Evolutionary conservation across 75 land plant species (phyloP).

Genomic region (Pinus taeda): DNA sequence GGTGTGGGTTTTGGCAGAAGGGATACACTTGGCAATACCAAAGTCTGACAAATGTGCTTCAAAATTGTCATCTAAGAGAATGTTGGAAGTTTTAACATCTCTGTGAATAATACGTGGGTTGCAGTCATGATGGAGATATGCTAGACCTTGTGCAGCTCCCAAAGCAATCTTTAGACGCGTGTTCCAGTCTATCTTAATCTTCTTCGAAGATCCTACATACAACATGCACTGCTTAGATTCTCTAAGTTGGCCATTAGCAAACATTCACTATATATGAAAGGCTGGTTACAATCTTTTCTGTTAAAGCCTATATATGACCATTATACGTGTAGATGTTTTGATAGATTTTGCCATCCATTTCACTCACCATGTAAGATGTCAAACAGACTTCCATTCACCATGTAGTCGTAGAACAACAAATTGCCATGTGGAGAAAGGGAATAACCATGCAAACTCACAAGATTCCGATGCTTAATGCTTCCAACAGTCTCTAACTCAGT

Average conservation of each 20-base stretch:
- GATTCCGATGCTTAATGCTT: slow-evolving; percentile 93
- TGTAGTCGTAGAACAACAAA: slow-evolving; percentile 91
- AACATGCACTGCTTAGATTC: no score
- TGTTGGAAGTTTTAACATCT: slow-evolving; percentile 94
- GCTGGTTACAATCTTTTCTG: no score
- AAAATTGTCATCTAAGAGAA: slow-evolving; percentile 80
- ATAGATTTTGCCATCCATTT: neutral
- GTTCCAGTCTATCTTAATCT: slow-evolving; percentile 66
- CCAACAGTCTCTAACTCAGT: slow-evolving; percentile 91
- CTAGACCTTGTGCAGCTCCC: slow-evolving; percentile 92
- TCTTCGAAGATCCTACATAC: no score
- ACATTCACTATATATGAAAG: no score
- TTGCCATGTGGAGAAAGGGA: slow-evolving; percentile 83
- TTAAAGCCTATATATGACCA: no score
- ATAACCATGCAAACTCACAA: slow-evolving; percentile 90
- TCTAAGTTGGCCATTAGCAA: no score
- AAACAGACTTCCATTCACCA: slow-evolving; percentile 99
- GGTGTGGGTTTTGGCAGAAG: slow-evolving; percentile 65
- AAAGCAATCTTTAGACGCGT: slow-evolving; percentile 79
- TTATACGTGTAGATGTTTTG: no score
- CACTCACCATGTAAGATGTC: slow-evolving; percentile 86
- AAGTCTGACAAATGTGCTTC: slow-evolving; percentile 96
- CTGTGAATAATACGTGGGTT: slow-evolving; percentile 93
- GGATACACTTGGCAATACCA: slow-evolving; percentile 85
- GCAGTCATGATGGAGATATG: slow-evolving; percentile 96